Evolutionary conservation across 2,329 filamentous ascomycete species (phyloP).

Genomic region (Mollisiaceae sp.): DNA sequence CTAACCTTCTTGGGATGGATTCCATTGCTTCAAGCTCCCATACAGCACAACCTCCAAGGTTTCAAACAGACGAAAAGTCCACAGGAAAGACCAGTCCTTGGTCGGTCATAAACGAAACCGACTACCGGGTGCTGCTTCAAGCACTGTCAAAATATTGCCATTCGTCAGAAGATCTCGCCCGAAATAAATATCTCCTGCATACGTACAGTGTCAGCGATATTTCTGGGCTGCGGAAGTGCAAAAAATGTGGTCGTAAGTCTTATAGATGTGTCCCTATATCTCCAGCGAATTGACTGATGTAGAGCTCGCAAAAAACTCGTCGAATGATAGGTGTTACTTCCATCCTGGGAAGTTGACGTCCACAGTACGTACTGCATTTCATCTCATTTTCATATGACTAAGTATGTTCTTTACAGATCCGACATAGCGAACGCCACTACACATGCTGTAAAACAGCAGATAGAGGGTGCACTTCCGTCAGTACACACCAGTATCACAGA

Average conservation of each 20-base stretch:
- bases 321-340: slow-evolving; percentile 21
- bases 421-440: slow-evolving; percentile 18
- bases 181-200: slow-evolving; percentile 21
- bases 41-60: slow-evolving; percentile 6
- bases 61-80: neutral
- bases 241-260: slow-evolving; percentile 26
- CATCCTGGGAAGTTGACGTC: slow-evolving; percentile 22
- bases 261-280: neutral
- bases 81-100: slow-evolving; percentile 5
- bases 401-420: slow-evolving; percentile 27
- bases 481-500: neutral
- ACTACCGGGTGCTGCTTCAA: slow-evolving; percentile 20
- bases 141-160: slow-evolving; percentile 26
- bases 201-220: slow-evolving; percentile 21
- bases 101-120: slow-evolving; percentile 21
- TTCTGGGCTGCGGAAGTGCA: slow-evolving; percentile 26
- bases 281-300: slow-evolving; percentile 9
- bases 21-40: slow-evolving; percentile 8
- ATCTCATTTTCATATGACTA: slow-evolving; percentile 13
- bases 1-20: slow-evolving; percentile 1
- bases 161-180: slow-evolving; percentile 21
- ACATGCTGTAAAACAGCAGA: slow-evolving; percentile 23
- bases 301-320: slow-evolving; percentile 15
- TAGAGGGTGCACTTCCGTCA: neutral
- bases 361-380: neutral